These are phyloP conservation scores for Penicillium robsamsonii DNA, from an alignment of 495 filamentous ascomycete species.

Conservation along the genomic window DNA sequence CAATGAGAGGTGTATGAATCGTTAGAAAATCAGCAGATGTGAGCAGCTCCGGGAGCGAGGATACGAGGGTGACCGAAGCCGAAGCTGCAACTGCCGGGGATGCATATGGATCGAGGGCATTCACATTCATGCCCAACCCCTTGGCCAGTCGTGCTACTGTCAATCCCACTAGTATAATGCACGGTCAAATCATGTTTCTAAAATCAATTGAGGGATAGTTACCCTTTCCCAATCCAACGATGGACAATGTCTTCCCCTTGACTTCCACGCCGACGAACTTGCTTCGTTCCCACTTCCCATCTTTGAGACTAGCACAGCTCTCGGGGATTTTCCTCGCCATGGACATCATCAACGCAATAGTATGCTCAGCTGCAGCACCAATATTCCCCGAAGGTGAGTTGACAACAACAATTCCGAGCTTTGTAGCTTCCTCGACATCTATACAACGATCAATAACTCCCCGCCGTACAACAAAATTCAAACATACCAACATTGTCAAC, in stretches of 20 bases:
- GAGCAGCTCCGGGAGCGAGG: constrained; percentile 54
- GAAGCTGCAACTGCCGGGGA: constrained; percentile 56
- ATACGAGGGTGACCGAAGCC: constrained; percentile 56
- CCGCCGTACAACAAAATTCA: neutral
- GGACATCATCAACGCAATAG: constrained; percentile 64
- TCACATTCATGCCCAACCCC: constrained; percentile 65
- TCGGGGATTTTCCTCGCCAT: constrained; percentile 62
- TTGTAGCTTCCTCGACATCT: constrained; percentile 63
- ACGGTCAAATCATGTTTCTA: neutral
- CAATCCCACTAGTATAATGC: constrained; percentile 52
- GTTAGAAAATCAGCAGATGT: constrained; percentile 66
- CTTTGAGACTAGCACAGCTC: constrained; percentile 56
- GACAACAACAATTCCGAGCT: constrained; percentile 65
- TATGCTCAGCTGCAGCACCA: constrained; percentile 67
- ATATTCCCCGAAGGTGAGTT: constrained; percentile 71
- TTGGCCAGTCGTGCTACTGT: constrained; percentile 67
- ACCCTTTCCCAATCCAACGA: constrained; percentile 69
- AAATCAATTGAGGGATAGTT: neutral
- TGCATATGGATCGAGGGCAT: constrained; percentile 68
- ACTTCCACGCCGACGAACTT: constrained; percentile 67
- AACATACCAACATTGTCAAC: constrained; percentile 65
- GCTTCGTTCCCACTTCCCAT: constrained; percentile 66
- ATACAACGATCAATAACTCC: neutral
- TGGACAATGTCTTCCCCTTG: constrained; percentile 63
- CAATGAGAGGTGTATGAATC: constrained; percentile 71